Base-by-base conservation (phyloP, 306 rosid species). In the Crotalaria pallida region DNA sequence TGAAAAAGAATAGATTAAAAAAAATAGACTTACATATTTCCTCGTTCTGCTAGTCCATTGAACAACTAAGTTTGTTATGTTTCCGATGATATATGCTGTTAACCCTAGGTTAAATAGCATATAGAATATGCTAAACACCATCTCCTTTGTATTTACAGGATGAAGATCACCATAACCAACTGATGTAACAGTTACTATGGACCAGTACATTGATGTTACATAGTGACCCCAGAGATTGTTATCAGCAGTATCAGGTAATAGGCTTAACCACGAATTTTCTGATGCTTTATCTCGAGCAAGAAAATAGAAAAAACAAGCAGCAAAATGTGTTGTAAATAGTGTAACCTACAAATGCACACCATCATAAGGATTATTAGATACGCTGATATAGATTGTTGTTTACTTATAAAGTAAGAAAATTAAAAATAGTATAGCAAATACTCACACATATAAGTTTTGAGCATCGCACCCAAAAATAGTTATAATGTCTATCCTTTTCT, bases 101-200 rank as follows among this genome's bases (percentile, higher is more conserved):
- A 88, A 76, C 12, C 90, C 98, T 24, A 89, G 75, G 61, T 80
- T 84, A 31, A 85, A 84, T 23, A 88, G 82, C 73, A 82, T 79
- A 52, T 67, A 92, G 69, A 81, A 31, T 33, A 84, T 79, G 66
- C 55, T 72, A 38, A 86, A 89, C 1, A 63, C 0, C 91, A 85
- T 89, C 71, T 92, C 96, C 50, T 0, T 53, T 19, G 81, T 19
- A 73, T 85, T 88, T 44, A 79, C 81, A 5, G 98, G 88, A 84
- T 92, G 98, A 50, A 92, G 34, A 81, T 92, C 96, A 17, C 98
- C 98, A 76, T 92, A 92, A 60, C 96, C 90, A 26, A 84, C 85
- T 8, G 85, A 44, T 15, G 98, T 10, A 27, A 86, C 75, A 10
- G 98, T 92, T 65, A 50, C 40, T 16, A 92, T 78, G 64, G 98